Evolutionary conservation across 192 early-diverging fungal genomes (phyloP).

Genomic region (Mortierella hygrophila): DNA sequence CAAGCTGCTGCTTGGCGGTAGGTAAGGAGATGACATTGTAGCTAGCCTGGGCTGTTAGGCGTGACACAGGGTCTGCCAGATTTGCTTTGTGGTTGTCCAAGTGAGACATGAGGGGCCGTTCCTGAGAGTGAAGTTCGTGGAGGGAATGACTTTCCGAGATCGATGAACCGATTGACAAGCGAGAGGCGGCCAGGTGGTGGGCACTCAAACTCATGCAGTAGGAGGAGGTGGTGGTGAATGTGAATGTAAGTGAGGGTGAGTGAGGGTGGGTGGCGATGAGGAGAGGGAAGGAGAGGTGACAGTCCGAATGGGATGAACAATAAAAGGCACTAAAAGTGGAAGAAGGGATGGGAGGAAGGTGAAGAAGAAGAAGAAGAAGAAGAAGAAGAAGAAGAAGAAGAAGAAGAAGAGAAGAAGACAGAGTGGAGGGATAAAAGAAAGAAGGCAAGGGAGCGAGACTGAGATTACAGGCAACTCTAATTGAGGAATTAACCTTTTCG

Average conservation of each 20-base stretch:
- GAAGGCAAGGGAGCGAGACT: no score
- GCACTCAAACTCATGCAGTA: constrained; percentile 1
- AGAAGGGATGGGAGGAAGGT: not conserved
- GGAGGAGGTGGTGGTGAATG: not conserved
- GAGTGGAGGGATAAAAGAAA: not conserved
- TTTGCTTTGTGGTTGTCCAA: not conserved
- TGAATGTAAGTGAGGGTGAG: constrained; percentile 3
- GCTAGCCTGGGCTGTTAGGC: constrained; percentile 40
- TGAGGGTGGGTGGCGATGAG: not conserved
- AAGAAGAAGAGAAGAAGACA: no score
- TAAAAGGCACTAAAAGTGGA: not conserved
- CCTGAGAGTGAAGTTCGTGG: constrained; percentile 14
- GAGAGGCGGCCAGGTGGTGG: not conserved
- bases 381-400: not conserved
- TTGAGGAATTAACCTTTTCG: not conserved
- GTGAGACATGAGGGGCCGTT: constrained; percentile 28
- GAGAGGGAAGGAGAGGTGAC: not conserved
- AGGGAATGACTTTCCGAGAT: constrained; percentile 25
- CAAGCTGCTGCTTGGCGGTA: constrained; percentile 37
- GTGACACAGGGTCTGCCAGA: not conserved
- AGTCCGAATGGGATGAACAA: not conserved
- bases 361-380: not conserved
- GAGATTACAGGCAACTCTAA: not conserved
- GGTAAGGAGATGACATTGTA: constrained; percentile 46
- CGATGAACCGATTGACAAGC: constrained; percentile 20